Conservation (phyloP, 2,329 filamentous ascomycete genomes). For the Colletotrichum lini region DNA sequence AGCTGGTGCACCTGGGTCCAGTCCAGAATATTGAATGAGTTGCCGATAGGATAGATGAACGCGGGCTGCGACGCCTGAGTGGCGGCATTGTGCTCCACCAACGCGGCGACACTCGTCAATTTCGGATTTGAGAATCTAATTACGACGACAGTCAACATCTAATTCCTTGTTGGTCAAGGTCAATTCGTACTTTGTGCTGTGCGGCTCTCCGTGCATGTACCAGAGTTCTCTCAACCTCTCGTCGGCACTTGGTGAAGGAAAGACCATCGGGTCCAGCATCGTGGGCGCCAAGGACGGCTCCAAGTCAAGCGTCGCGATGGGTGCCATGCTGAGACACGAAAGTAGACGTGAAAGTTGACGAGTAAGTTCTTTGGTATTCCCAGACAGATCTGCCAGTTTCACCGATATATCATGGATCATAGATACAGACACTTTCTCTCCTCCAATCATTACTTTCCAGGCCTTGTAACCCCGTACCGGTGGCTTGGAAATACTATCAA, state of each 20-base stretch:
- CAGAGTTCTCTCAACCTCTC: conserved; percentile 16
- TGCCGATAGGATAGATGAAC: conserved; percentile 19
- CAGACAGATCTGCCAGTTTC: background rate
- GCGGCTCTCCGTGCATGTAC: conserved; percentile 28
- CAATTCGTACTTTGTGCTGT: conserved; percentile 10
- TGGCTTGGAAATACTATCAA: no score
- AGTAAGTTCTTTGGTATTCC: no score
- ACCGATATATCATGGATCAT: no score
- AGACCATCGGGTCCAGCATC: conserved; percentile 13
- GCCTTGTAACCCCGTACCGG: no score
- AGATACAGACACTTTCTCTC: no score
- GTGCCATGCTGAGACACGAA: conserved; percentile 21
- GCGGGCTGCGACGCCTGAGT: conserved; percentile 20
- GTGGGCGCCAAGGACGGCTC: background rate
- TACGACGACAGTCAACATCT: no score
- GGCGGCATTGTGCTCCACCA: conserved; percentile 25
- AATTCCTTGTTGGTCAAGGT: no score
- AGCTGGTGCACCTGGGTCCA: conserved; percentile 4
- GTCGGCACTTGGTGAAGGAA: conserved; percentile 20
- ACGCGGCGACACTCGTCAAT: conserved; percentile 19
- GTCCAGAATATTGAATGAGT: conserved; percentile 13
- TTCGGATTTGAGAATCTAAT: conserved; percentile 18
- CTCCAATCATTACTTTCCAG: no score
- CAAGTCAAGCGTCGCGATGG: conserved; percentile 26
- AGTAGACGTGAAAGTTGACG: no score